Evolutionary conservation across 164 flowering plant species (phyloP).

Genomic region (Echeveria elegans): DNA sequence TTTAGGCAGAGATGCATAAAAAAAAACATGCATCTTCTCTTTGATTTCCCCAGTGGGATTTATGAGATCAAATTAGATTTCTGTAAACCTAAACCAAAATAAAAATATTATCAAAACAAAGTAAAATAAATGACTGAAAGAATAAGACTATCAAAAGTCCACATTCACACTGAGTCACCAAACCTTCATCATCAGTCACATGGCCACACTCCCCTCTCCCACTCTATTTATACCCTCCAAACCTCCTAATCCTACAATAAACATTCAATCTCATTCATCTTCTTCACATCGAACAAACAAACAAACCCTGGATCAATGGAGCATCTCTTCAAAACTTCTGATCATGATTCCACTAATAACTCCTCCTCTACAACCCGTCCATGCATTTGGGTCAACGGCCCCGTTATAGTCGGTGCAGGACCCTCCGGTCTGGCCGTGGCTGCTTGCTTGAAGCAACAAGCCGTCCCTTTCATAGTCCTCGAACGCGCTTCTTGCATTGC

Average conservation of each 20-base stretch:
- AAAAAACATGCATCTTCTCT: too few relatives aligned
- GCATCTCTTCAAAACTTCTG: slow-evolving; percentile 5
- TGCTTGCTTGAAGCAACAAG: slow-evolving; percentile 8
- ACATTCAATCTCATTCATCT: background rate
- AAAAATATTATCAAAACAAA: too few relatives aligned
- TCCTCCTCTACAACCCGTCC: too few relatives aligned
- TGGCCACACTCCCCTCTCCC: background rate
- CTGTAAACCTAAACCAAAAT: background rate
- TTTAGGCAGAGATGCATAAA: too few relatives aligned
- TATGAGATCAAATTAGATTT: too few relatives aligned
- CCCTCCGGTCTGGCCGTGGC: slow-evolving; percentile 13
- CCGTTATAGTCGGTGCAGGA: slow-evolving; percentile 9
- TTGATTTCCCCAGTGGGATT: too few relatives aligned
- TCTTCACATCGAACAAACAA: background rate
- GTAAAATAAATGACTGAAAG: background rate
- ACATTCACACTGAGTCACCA: slow-evolving; percentile 1
- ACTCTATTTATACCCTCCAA: background rate
- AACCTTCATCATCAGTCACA: slow-evolving; percentile 3
- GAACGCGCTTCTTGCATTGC: slow-evolving; percentile 13
- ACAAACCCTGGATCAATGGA: slow-evolving; percentile 8
- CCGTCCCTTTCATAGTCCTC: slow-evolving; percentile 12
- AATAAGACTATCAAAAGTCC: background rate
- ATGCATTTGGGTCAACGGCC: slow-evolving; percentile 7
- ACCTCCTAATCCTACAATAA: background rate
- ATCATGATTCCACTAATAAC: background rate